These are phyloP conservation scores for Xerocomus minutiporus DNA, from an alignment of 1,284 basidiomycete genomes.

Conservation along the genomic window DNA sequence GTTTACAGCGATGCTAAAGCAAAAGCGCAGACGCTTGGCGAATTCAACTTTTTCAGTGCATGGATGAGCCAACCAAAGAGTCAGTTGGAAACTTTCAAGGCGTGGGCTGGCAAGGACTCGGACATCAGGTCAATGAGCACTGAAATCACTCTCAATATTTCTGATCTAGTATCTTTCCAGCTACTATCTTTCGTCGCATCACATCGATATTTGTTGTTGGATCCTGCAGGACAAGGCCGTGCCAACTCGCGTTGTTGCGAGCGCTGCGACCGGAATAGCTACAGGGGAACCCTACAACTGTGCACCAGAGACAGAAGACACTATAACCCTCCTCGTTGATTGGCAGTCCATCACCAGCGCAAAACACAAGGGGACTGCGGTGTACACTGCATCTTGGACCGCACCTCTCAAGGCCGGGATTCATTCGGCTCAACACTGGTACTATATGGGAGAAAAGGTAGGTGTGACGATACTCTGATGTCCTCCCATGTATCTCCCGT, in stretches of 20 bases:
- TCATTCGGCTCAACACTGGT: slow-evolving; percentile 89
- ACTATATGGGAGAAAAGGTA: slow-evolving; percentile 90
- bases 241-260: slow-evolving; percentile 83
- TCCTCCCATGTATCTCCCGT: slow-evolving; percentile 1
- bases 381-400: slow-evolving; percentile 91
- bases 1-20: slow-evolving; percentile 88
- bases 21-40: slow-evolving; percentile 72
- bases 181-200: slow-evolving; percentile 92
- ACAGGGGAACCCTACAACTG: slow-evolving; percentile 83
- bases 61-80: slow-evolving; percentile 97
- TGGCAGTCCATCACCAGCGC: slow-evolving; percentile 77
- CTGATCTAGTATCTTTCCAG: slow-evolving; percentile 36
- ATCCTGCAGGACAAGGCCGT: slow-evolving; percentile 77
- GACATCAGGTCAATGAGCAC: slow-evolving; percentile 65
- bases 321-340: slow-evolving; percentile 90
- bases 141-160: neutral
- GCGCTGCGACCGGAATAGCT: slow-evolving; percentile 85
- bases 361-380: slow-evolving; percentile 71
- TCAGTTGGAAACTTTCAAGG: slow-evolving; percentile 89
- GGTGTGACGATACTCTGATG: slow-evolving; percentile 8
- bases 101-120: slow-evolving; percentile 91
- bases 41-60: slow-evolving; percentile 88
- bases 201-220: slow-evolving; percentile 91
- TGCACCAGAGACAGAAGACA: slow-evolving; percentile 84
- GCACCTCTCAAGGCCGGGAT: slow-evolving; percentile 73